Evolutionary conservation across 2,329 filamentous ascomycete genomes (phyloP).

Genomic region (Immersiporthe knoxdaviesiana): DNA sequence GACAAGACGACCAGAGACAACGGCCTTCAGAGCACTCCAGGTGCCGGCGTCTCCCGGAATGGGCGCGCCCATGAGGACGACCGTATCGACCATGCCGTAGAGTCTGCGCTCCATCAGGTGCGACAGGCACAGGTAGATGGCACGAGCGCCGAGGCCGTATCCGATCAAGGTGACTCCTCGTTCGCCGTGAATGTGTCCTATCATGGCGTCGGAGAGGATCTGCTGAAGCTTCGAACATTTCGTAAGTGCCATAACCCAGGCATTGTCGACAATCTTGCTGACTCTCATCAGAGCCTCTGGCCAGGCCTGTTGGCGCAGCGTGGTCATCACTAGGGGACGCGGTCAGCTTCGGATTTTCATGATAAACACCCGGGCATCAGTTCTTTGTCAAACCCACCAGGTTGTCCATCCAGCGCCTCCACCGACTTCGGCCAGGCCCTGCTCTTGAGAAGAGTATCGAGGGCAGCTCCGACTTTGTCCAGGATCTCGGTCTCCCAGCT

Average conservation of each 20-base stretch:
- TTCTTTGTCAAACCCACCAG: conserved; percentile 46
- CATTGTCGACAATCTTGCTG: conserved; percentile 78
- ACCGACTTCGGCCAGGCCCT: conserved; percentile 77
- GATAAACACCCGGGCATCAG: too few relatives aligned
- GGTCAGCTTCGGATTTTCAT: conserved; percentile 6
- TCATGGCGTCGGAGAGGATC: conserved; percentile 79
- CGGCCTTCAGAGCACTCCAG: conserved; percentile 78
- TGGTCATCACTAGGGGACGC: conserved; percentile 30
- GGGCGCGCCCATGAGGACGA: conserved; percentile 81
- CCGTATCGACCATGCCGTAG: conserved; percentile 86
- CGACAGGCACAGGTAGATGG: conserved; percentile 84
- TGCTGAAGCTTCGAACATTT: conserved; percentile 72
- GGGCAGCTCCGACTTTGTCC: conserved; percentile 74
- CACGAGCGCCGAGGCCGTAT: conserved; percentile 79
- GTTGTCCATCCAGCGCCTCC: conserved; percentile 50
- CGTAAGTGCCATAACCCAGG: conserved; percentile 76
- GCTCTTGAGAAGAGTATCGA: conserved; percentile 77
- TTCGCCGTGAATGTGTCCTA: conserved; percentile 82
- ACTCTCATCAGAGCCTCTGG: conserved; percentile 67
- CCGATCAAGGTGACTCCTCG: conserved; percentile 79
- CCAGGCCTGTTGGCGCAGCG: conserved; percentile 63
- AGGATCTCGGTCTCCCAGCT: conserved; percentile 82
- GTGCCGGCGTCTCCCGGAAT: conserved; percentile 71
- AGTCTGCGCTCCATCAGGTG: conserved; percentile 77
- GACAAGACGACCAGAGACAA: conserved; percentile 81